phyloP scores from a whole-genome alignment of 257 asterid species.

The Verbena officinalis region DNA sequence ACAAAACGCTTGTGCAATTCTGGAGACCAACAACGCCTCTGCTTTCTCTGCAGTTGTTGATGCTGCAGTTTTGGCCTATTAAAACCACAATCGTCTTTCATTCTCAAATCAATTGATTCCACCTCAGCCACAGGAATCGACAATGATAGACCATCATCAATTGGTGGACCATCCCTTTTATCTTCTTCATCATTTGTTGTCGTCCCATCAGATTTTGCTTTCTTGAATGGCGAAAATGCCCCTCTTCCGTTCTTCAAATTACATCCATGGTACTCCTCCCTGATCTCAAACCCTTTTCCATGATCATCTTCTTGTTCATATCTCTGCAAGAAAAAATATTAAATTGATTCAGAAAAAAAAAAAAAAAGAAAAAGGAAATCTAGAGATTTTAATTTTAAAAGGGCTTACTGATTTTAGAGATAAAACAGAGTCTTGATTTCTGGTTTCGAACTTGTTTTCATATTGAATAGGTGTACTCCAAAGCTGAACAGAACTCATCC shows the following conservation, averaged over 20 bases:
- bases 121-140: constrained; percentile 24
- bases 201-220: not conserved
- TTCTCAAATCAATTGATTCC: constrained; percentile 18
- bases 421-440: constrained; percentile 19
- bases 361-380: not conserved
- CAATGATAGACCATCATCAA: constrained; percentile 36
- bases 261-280: not conserved
- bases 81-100: constrained; percentile 11
- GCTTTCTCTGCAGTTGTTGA: constrained; percentile 45
- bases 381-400: not conserved
- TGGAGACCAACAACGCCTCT: constrained; percentile 67
- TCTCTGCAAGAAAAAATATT: constrained; percentile 24
- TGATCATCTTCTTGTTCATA: constrained; percentile 25
- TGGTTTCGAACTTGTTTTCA: constrained; percentile 26
- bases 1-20: constrained; percentile 57
- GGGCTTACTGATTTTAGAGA: constrained; percentile 32
- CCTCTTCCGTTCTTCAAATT: constrained; percentile 30
- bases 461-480: constrained; percentile 59
- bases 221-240: constrained; percentile 43
- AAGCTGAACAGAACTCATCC: constrained; percentile 60
- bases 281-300: not conserved
- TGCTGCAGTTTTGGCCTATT: constrained; percentile 22
- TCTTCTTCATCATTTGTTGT: not conserved
- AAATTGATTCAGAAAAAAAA: not conserved
- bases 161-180: constrained; percentile 10